Evolutionary conservation across 805 yeast species (phyloP), one percentile per base, ranked within the genome.

Genomic region (Maudiozyma turicensis): DNA sequence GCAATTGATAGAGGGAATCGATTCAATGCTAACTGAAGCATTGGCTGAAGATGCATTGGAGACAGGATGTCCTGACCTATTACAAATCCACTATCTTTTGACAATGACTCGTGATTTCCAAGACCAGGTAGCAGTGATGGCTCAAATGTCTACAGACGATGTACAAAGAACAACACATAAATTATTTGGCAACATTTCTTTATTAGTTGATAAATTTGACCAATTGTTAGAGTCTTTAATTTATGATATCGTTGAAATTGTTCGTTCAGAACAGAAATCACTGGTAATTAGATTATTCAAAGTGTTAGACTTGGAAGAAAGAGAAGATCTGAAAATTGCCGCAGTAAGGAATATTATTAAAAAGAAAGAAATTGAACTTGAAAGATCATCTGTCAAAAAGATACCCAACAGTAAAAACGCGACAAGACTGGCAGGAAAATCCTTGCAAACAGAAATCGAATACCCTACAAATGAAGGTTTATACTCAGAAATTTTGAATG

Each of bases 221-320:
- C 72, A 70, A 1, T 59, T 93, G 13, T 63, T 88, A 48, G 74
- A 71, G 44, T 82, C 82, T 46, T 72, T 86, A n/a, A 80, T 85
- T 11, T 78, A 77, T 44, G 80, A 79, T 46, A 58, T 88, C 37
- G 78, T 88, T 8, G 97, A 89, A 63, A 75, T 84, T 15, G 73
- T 85, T 5, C 81, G 85, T 48, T 80, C 77, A 15, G 84, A 80
- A 0, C 87, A 90, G 60, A 66, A 68, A 33, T 79, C 83, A 33
- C 70, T 89, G 54, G 80, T 86, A 1, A 81, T 82, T 37, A 79
- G 90, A 47, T 63, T 85, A 44, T 81, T 88, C 40, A 85, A 87
- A 54, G 77, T 93, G 14, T 72, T 93, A 41, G 95, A 89, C 54
- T 74, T 71, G 54, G 99, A 93, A 65, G 86, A 84, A 54, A 72